Conservation (phyloP, 2,329 filamentous ascomycete genomes). For the Phialemoniopsis sp. region DNA sequence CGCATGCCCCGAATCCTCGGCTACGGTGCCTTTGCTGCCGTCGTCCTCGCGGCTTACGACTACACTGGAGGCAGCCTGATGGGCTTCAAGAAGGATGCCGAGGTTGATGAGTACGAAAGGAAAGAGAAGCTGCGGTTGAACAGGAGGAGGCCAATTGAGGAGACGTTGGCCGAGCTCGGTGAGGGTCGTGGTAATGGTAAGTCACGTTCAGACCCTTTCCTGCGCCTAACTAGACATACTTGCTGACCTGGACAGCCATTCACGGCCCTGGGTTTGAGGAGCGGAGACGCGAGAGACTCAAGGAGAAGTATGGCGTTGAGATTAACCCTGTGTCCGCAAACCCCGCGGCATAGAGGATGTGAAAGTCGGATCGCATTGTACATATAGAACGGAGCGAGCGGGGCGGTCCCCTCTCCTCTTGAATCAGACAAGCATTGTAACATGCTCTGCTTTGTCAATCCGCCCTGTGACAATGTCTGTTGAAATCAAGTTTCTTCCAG, state of each 20-base stretch:
- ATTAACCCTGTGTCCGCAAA: constrained; percentile 63
- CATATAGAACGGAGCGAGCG: constrained; percentile 2
- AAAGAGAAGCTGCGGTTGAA: constrained; percentile 72
- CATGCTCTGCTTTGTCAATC: no score
- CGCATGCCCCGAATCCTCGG: constrained; percentile 69
- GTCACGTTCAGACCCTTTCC: constrained; percentile 3
- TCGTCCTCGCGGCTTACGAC: constrained; percentile 59
- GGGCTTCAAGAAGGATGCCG: constrained; percentile 38
- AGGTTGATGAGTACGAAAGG: constrained; percentile 68
- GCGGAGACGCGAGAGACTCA: constrained; percentile 73
- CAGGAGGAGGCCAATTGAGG: constrained; percentile 68
- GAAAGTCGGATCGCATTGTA: constrained; percentile 1
- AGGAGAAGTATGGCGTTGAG: constrained; percentile 85
- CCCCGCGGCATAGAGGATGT: constrained; percentile 6
- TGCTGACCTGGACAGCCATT: constrained; percentile 54
- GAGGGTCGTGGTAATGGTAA: constrained; percentile 72
- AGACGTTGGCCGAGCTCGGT: constrained; percentile 77
- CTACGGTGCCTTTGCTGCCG: constrained; percentile 54
- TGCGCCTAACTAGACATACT: background rate
- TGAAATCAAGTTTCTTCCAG: no score
- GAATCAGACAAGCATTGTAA: no score
- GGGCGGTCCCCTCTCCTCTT: background rate
- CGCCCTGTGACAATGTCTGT: no score
- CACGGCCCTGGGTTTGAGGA: constrained; percentile 79
- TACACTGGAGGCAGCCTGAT: constrained; percentile 61